A percentile compares a stretch with the other conserved stretches of the same genome.
Evolutionary conservation across 2,329 filamentous ascomycete species (phyloP).

Genomic region (Microsporum audouinii): DNA sequence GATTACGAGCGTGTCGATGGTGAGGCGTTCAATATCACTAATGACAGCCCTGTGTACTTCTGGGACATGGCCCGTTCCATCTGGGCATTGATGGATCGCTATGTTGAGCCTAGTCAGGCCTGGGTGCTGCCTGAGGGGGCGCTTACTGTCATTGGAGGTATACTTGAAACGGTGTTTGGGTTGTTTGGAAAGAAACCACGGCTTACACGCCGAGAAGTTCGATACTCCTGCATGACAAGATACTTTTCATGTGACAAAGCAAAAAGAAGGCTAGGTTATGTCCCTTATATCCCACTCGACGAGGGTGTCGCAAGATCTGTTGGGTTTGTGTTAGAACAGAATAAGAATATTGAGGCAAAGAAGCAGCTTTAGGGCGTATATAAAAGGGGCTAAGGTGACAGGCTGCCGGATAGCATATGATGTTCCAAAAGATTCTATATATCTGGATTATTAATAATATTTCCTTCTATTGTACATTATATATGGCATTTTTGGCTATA

Average conservation of each 20-base stretch:
- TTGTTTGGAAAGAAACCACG: conserved; percentile 37
- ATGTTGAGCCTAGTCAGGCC: conserved; percentile 33
- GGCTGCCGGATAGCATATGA: neutral
- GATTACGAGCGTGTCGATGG: conserved; percentile 68
- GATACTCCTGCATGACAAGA: conserved; percentile 39
- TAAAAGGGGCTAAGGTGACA: neutral
- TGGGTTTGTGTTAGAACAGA: conserved; percentile 29
- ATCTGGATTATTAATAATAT: neutral
- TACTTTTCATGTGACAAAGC: conserved; percentile 40
- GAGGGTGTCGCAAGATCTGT: conserved; percentile 39
- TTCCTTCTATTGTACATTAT: neutral
- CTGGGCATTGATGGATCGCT: conserved; percentile 44
- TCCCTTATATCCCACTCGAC: conserved; percentile 34
- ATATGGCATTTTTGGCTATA: neutral
- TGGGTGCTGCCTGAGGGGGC: conserved; percentile 32
- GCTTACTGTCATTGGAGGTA: conserved; percentile 30
- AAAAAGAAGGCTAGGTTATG: conserved; percentile 35
- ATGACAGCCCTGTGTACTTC: conserved; percentile 78
- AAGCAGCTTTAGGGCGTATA: conserved; percentile 26
- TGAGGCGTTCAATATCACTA: conserved; percentile 81
- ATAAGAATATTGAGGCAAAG: conserved; percentile 27
- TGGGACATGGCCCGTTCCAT: conserved; percentile 76
- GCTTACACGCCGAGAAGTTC: conserved; percentile 34
- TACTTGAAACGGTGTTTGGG: conserved; percentile 33
- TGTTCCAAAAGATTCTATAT: neutral